Percentiles rank a stretch among this genome's conserved stretches.
Evolutionary conservation across 2,329 filamentous ascomycete genomes (phyloP).

Genomic region (Monosporascus sp.): DNA sequence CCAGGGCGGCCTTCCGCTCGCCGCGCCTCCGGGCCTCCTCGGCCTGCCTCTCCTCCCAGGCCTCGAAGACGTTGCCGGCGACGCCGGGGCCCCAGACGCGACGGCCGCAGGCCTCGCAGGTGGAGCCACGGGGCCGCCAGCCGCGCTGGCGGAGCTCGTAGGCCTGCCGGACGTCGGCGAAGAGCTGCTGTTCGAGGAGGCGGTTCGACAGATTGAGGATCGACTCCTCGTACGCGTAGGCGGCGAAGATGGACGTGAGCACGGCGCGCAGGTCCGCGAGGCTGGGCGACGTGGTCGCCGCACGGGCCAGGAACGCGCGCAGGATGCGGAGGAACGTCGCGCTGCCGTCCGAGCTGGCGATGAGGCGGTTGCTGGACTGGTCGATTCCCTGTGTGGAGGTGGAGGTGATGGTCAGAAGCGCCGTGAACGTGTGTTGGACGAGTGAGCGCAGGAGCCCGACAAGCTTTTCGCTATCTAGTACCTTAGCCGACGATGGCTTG

Average conservation of each 20-base stretch:
- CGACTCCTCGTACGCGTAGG: conserved; percentile 91
- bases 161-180: conserved; percentile 72
- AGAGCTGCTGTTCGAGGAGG: conserved; percentile 83
- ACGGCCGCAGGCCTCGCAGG: conserved; percentile 79
- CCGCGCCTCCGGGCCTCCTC: conserved; percentile 40
- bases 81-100: conserved; percentile 87
- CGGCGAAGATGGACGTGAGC: conserved; percentile 83
- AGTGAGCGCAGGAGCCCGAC: conserved; percentile 65
- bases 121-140: conserved; percentile 81
- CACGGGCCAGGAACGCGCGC: conserved; percentile 79
- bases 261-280: conserved; percentile 82
- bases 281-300: conserved; percentile 75
- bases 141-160: conserved; percentile 72
- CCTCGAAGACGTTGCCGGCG: conserved; percentile 69
- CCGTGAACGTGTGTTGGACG: conserved; percentile 87
- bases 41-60: conserved; percentile 65
- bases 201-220: conserved; percentile 80
- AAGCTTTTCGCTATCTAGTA: conserved; percentile 54
- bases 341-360: conserved; percentile 42
- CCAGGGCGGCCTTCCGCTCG: conserved; percentile 35
- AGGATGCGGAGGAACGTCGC: conserved; percentile 84
- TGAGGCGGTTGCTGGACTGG: conserved; percentile 25
- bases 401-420: conserved; percentile 72
- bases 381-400: conserved; percentile 50
- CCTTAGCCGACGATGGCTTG: conserved; percentile 12